Base-by-base conservation (phyloP, 805 yeast species). In the Myxozyma geophila region DNA sequence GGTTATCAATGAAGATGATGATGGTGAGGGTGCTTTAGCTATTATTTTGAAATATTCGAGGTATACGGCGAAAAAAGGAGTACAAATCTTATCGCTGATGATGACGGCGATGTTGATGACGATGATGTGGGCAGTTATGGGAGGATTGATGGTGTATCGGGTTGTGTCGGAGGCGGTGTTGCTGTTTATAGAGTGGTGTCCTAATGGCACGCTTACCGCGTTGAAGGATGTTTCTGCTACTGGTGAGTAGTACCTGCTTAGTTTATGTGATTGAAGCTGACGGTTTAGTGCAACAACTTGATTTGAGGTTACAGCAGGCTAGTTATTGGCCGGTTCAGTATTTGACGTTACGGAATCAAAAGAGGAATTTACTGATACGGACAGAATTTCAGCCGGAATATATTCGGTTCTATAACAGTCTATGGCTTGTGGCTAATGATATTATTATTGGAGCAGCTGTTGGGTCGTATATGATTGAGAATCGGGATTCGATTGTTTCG, bases 391-490 rank as follows among this genome's bases (percentile, higher is more conserved):
- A 79, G 77, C 77, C 73, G 66, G 83, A 72, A 74, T 82, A 72
- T 77, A 83, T 72, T 79, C 87, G 71, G 83, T 84, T 93, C 65
- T 91, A 90, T 78, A 96, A 96, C 71, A 87, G 92, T 0, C 66
- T 92, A 1, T 95, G 98, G 98, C 78, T 95, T 17, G 87, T 91
- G 0, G 75, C 86, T 4, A 93, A 95, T 74, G 99, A 95, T 74
- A 73, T 89, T 7, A 80, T 92, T 0, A 74, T 92, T 41, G 99
- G 99, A 0, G 71, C 84, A 8, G 79, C 87, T 0, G 66, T 89
- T 0, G 82, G 87, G 0, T 78, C 85, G 10, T 68, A 83, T 0
- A 62, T 87, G 2, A 70, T 76, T 28, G 83, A 79, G 6, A 78
- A 77, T 58, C 74, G 76, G 63, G 73, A 69, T 0, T 55, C 41